These are phyloP conservation scores for Seiridium unicorne DNA, from an alignment of 2,329 filamentous ascomycete species.

Conservation along the genomic window DNA sequence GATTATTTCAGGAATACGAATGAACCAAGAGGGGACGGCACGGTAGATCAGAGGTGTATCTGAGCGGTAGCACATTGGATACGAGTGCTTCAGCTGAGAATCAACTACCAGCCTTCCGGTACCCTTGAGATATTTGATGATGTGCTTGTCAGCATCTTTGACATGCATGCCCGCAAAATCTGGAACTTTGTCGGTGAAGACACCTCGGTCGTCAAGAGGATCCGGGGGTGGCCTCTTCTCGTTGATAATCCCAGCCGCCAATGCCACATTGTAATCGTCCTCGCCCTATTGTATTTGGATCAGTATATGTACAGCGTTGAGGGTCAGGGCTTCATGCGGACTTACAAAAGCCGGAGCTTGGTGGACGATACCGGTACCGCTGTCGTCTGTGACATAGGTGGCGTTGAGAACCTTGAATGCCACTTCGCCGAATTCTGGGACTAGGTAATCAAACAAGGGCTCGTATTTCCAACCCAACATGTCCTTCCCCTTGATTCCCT, in stretches of 20 bases:
- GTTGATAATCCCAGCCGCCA: constrained; percentile 73
- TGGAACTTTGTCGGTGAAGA: constrained; percentile 72
- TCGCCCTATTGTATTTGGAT: constrained; percentile 49
- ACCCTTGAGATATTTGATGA: constrained; percentile 84
- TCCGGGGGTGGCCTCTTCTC: constrained; percentile 80
- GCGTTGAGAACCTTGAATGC: constrained; percentile 83
- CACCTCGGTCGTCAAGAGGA: constrained; percentile 81
- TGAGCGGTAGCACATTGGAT: constrained; percentile 92
- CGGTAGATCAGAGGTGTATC: constrained; percentile 92
- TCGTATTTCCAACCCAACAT: constrained; percentile 89
- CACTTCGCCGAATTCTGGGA: constrained; percentile 81
- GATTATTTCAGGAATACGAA: constrained; percentile 80
- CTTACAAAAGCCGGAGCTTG: constrained; percentile 79
- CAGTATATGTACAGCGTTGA: no score
- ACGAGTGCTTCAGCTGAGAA: constrained; percentile 85
- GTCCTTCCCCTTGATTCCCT: constrained; percentile 71
- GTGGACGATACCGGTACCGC: constrained; percentile 92
- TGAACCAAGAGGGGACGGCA: constrained; percentile 92
- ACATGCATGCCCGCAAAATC: constrained; percentile 88
- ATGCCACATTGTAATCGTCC: constrained; percentile 86
- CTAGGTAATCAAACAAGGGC: constrained; percentile 87
- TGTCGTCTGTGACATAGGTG: constrained; percentile 82
- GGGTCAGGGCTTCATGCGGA: no score
- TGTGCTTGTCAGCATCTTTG: constrained; percentile 88
- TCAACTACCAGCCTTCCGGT: constrained; percentile 78